These are phyloP conservation scores for Cutaneotrichosporon sp. DNA, from an alignment of 1,284 basidiomycete genomes.

Conservation along the genomic window DNA sequence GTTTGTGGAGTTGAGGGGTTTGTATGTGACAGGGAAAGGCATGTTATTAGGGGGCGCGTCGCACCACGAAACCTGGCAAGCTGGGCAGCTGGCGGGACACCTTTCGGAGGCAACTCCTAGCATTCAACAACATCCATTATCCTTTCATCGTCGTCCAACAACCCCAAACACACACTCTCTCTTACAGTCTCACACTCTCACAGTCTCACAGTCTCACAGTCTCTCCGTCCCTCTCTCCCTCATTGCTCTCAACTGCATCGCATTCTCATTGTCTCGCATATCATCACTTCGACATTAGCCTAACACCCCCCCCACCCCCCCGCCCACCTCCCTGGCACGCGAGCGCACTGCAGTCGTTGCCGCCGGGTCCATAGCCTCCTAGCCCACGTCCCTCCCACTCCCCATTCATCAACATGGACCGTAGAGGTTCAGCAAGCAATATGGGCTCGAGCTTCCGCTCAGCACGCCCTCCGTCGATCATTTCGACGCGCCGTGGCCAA, in stretches of 20 bases:
- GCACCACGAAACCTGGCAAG: no score
- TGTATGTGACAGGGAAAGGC: no score
- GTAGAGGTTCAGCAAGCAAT: neutral
- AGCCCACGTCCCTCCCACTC: neutral
- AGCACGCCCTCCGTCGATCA: conserved; percentile 7
- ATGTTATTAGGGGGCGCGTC: no score
- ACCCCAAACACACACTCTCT: no score
- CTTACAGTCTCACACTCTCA: neutral
- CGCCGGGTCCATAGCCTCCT: neutral
- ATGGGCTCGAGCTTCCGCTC: neutral
- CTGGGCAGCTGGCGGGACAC: no score
- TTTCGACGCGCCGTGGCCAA: neutral
- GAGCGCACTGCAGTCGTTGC: neutral
- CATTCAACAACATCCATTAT: no score
- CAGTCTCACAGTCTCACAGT: neutral
- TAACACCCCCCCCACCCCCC: neutral
- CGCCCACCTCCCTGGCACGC: neutral
- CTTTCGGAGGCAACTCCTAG: no score
- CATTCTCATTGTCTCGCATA: no score
- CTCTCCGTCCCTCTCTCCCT: neutral
- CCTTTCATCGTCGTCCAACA: neutral
- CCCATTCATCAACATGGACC: neutral
- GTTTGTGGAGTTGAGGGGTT: no score
- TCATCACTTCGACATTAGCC: no score
- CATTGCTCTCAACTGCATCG: neutral